These are phyloP conservation scores for Aphanomyces cochlioides DNA, from an alignment of 352 stramenopile genomes.

Conservation along the genomic window DNA sequence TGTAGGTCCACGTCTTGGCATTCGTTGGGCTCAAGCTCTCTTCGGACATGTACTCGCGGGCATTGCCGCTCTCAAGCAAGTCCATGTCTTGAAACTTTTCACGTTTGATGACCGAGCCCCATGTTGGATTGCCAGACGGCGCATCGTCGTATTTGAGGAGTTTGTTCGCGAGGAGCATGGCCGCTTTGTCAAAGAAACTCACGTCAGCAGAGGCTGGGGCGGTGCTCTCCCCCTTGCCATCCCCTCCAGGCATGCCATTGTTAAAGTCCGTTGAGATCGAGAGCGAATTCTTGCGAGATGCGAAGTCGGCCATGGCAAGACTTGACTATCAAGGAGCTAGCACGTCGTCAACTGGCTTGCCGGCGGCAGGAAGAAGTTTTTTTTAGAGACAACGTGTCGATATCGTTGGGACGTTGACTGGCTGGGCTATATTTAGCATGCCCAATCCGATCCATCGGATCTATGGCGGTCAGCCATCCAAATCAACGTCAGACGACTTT, in stretches of 20 bases:
- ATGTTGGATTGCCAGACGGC: constrained; percentile 29
- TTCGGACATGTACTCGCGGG: constrained; percentile 77
- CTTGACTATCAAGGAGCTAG: neutral
- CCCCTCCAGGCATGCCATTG: constrained; percentile 1
- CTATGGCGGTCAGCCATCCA: no score
- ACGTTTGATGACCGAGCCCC: constrained; percentile 59
- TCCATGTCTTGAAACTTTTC: constrained; percentile 83
- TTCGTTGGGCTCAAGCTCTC: constrained; percentile 74
- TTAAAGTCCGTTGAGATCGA: constrained; percentile 29
- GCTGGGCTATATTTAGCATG: no score
- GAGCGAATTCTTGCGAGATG: constrained; percentile 20
- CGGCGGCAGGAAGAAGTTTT: neutral
- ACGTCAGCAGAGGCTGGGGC: neutral
- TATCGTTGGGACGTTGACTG: no score
- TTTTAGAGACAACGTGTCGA: neutral
- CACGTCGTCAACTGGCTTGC: constrained; percentile 5
- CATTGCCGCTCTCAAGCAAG: constrained; percentile 76
- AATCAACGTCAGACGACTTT: no score
- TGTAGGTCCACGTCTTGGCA: constrained; percentile 78
- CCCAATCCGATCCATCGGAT: no score
- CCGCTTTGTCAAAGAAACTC: constrained; percentile 31
- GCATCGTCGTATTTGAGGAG: constrained; percentile 21
- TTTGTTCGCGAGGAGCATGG: constrained; percentile 25
- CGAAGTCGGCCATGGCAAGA: constrained; percentile 1
- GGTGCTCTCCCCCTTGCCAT: constrained; percentile 2